A percentile compares a stretch with the other conserved stretches of the same genome.
Conservation (phyloP, 2,329 filamentous ascomycete species). For the Diplodia corticola region DNA sequence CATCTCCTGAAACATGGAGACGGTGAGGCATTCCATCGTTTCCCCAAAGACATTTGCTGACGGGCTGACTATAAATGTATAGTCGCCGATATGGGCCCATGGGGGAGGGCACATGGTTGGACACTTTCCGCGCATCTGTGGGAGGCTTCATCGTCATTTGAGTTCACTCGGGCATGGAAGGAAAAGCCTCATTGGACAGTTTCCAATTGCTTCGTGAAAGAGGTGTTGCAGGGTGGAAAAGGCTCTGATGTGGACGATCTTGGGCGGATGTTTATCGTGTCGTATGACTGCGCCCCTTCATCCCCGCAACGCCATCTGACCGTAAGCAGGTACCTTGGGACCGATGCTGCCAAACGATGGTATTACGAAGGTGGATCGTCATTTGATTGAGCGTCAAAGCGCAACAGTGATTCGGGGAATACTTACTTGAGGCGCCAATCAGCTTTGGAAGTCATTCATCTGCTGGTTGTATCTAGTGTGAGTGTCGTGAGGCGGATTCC, state of each 20-base stretch:
- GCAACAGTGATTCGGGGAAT: not conserved
- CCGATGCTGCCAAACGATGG: not conserved
- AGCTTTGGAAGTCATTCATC: not conserved
- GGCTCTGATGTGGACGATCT: not conserved
- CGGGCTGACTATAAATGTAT: not conserved
- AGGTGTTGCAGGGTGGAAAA: not conserved
- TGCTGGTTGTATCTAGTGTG: no score
- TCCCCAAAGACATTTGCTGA: not conserved
- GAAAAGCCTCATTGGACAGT: not conserved
- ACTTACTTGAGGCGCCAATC: not conserved
- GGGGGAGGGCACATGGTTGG: not conserved
- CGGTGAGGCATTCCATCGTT: not conserved
- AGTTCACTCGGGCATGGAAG: not conserved
- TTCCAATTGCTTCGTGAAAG: not conserved
- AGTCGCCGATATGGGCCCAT: not conserved
- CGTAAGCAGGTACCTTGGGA: not conserved
- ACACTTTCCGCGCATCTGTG: not conserved
- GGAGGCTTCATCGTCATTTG: not conserved
- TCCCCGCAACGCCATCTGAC: not conserved
- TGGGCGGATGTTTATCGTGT: not conserved
- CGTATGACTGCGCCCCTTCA: not conserved
- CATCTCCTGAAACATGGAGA: not conserved
- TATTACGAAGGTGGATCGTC: not conserved
- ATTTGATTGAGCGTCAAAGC: not conserved
- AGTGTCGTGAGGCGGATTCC: not conserved